Conservation (phyloP, 1,139 yeast genomes). For the Debaryomycetaceae sp. region DNA sequence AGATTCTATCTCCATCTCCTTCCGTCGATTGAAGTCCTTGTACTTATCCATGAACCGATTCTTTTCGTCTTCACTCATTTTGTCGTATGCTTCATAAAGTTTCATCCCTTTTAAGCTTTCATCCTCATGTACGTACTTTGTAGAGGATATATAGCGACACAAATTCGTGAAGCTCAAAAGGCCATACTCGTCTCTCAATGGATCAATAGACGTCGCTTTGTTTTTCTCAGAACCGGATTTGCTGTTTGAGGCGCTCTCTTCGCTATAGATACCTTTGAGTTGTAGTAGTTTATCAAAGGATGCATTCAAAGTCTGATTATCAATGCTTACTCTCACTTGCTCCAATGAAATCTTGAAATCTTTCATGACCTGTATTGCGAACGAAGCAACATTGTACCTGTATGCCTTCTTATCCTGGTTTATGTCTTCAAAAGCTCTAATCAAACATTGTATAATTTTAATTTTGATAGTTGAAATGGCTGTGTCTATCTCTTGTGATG, state of each 20-base stretch:
- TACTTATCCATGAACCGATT: conserved; percentile 22
- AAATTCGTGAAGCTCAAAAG: conserved; percentile 16
- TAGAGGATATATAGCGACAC: conserved; percentile 18
- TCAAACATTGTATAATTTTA: not conserved
- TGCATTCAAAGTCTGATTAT: not conserved
- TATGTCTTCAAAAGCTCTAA: not conserved
- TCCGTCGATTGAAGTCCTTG: conserved; percentile 17
- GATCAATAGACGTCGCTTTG: conserved; percentile 9
- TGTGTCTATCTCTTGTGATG: not conserved
- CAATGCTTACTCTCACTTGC: not conserved
- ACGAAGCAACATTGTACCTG: not conserved
- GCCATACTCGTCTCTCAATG: conserved; percentile 15
- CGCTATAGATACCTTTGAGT: not conserved
- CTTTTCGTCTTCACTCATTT: conserved; percentile 7
- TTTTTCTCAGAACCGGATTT: not conserved
- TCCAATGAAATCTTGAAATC: not conserved
- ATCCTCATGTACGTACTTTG: conserved; percentile 11
- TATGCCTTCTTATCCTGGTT: not conserved
- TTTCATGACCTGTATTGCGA: not conserved
- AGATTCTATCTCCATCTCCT: conserved; percentile 24
- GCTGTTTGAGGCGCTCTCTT: not conserved
- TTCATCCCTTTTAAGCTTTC: conserved; percentile 5
- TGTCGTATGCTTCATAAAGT: conserved; percentile 17
- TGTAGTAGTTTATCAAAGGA: not conserved
- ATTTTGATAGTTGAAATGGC: not conserved